A percentile compares a stretch with the other conserved stretches of the same genome.
Conservation (phyloP, 2,329 filamentous ascomycete genomes). For the Lasiodiplodia citricola region DNA sequence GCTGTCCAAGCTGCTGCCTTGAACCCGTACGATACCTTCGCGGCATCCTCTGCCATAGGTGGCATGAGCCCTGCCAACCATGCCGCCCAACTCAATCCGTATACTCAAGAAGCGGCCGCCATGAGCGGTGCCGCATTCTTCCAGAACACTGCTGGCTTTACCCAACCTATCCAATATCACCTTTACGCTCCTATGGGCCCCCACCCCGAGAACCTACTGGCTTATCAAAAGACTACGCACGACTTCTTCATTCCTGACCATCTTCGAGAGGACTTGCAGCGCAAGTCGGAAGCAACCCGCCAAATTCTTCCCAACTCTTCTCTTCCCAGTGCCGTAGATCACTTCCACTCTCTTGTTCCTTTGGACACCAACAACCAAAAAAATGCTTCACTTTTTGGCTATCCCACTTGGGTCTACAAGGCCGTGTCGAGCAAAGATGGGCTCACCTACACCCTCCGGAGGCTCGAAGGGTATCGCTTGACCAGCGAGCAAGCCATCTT, state of each 20-base stretch:
- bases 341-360: conserved; percentile 91
- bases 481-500: conserved; percentile 89
- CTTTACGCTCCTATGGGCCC: conserved; percentile 87
- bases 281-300: conserved; percentile 81
- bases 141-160: conserved; percentile 59
- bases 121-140: conserved; percentile 72
- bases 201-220: conserved; percentile 78
- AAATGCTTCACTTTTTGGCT: conserved; percentile 80
- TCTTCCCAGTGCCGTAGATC: conserved; percentile 76
- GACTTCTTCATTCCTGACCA: conserved; percentile 93
- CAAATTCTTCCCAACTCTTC: conserved; percentile 83
- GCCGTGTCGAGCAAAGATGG: conserved; percentile 88
- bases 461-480: conserved; percentile 86
- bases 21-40: conserved; percentile 52
- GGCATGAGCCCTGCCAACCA: conserved; percentile 45
- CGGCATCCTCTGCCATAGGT: conserved; percentile 41
- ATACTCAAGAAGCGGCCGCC: conserved; percentile 71
- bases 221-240: conserved; percentile 84
- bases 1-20: conserved; percentile 37
- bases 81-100: conserved; percentile 63
- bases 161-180: conserved; percentile 75
- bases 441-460: conserved; percentile 82
- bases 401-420: conserved; percentile 94
- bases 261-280: conserved; percentile 84
- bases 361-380: conserved; percentile 83